A percentile compares a stretch with the other conserved stretches of the same genome.
phyloP scores from a whole-genome alignment of 2,329 filamentous ascomycete genomes.

The Penicillium italicum region DNA sequence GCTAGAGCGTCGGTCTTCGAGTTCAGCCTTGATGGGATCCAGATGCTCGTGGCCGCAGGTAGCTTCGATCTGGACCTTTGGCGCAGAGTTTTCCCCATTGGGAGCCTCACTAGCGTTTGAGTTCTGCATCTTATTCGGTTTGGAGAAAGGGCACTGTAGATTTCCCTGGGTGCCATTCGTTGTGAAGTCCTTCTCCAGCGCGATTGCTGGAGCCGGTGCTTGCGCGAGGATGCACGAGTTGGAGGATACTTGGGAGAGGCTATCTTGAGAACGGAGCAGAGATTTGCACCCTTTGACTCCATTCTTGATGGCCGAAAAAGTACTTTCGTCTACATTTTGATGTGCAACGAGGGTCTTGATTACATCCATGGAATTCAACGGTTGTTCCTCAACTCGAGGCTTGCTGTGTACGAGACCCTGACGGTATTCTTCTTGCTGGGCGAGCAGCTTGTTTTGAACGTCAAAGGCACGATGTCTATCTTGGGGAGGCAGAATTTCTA shows the following conservation, averaged over 20 bases:
- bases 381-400: conserved; percentile 50
- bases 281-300: conserved; percentile 41
- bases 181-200: conserved; percentile 86
- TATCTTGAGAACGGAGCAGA: conserved; percentile 31
- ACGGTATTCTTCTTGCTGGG: conserved; percentile 31
- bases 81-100: conserved; percentile 40
- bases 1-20: conserved; percentile 45
- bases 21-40: conserved; percentile 53
- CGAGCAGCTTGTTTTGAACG: conserved; percentile 32
- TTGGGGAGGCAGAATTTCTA: conserved; percentile 19
- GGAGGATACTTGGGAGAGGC: conserved; percentile 30
- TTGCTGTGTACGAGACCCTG: conserved; percentile 35
- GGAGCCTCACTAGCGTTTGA: conserved; percentile 29
- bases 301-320: conserved; percentile 36
- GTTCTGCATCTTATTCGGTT: conserved; percentile 42
- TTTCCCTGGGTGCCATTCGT: conserved; percentile 75
- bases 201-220: conserved; percentile 59
- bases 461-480: conserved; percentile 29
- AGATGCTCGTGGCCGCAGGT: conserved; percentile 54
- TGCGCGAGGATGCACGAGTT: conserved; percentile 41
- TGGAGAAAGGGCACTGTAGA: conserved; percentile 76
- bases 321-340: conserved; percentile 62
- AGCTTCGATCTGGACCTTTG: conserved; percentile 42
- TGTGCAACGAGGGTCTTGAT: conserved; percentile 51
- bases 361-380: conserved; percentile 61